Base-by-base conservation (phyloP, 495 filamentous ascomycete genomes). In the Lichenothelia convexa region DNA sequence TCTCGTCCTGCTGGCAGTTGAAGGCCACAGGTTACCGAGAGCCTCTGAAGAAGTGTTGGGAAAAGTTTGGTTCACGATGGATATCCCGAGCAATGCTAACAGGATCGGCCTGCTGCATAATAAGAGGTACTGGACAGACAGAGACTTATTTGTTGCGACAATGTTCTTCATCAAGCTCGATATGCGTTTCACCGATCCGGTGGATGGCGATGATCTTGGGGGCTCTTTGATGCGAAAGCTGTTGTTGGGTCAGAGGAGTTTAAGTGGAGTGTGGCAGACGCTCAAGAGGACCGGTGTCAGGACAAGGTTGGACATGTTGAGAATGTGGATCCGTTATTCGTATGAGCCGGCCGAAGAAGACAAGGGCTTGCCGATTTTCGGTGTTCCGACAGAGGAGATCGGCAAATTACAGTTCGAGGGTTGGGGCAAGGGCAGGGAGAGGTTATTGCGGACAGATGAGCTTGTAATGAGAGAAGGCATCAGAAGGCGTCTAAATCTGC, bases 61-160 rank as follows among this genome's bases (percentile, higher is more conserved):
- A 43, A 75, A 77, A 51, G 46, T 77, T 17, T 80, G 77, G 78
- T 64, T 78, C 20, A 40, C 73, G 18, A 70, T 81, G 60, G 76
- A 80, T 42, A 46, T 69, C 3, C 45, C 61, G 1, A 68, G 67
- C 15, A 72, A 58, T 34, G 24, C 35, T 2, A 54, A 49, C 2
- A 68, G 78, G 11, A 30, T 57, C 5, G 53, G 47, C n/a, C 51
- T 71, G n/a, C 48, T 77, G 0, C 51, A 55, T 22, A 68, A 65
- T 45, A 21, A 21, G 11, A 42, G 50, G 0, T 56, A 70, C 31
- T 75, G 68, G 60, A 54, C 51, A 2, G 52, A 68, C 39, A 38
- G 45, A 2, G 73, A 78, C 42, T 36, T 81, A 4, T 65, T 67
- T 45, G 52, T 61, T 26, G 56, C 60, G 4, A 60, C 63, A 5